Conservation (phyloP, 2,329 filamentous ascomycete species). For the Sporothrix protearum region DNA sequence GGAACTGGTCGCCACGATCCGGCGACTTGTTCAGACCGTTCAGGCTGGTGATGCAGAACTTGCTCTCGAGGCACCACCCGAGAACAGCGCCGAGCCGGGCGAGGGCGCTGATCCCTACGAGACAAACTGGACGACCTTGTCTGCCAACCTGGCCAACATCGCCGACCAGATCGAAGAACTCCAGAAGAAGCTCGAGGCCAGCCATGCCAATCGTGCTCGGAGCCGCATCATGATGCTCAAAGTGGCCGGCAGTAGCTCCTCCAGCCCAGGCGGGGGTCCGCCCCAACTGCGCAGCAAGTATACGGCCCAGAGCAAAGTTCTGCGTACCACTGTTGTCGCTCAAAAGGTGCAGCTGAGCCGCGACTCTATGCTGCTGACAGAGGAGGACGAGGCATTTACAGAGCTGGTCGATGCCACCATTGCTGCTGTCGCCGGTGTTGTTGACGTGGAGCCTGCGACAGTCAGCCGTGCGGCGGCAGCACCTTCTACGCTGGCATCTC, state of each 20-base stretch:
- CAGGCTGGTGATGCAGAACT: slow-evolving; percentile 39
- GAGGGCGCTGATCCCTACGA: background rate
- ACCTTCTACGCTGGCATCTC: slow-evolving; percentile 24
- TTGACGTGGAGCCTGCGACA: slow-evolving; percentile 40
- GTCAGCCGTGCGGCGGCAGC: background rate
- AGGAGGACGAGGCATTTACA: slow-evolving; percentile 69
- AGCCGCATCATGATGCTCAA: background rate
- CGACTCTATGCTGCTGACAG: slow-evolving; percentile 66
- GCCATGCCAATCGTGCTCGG: slow-evolving; percentile 38
- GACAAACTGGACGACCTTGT: slow-evolving; percentile 27
- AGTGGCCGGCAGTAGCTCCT: background rate
- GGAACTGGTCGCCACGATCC: slow-evolving; percentile 43
- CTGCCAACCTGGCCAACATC: slow-evolving; percentile 40
- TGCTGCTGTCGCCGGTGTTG: slow-evolving; percentile 43
- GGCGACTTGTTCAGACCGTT: slow-evolving; percentile 41
- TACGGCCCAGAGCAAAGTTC: slow-evolving; percentile 64
- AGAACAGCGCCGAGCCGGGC: slow-evolving; percentile 32
- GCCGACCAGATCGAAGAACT: slow-evolving; percentile 48
- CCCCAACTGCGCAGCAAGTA: slow-evolving; percentile 66
- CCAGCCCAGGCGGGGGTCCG: background rate
- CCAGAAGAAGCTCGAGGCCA: slow-evolving; percentile 42
- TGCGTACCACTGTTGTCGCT: slow-evolving; percentile 74
- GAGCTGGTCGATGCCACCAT: slow-evolving; percentile 57
- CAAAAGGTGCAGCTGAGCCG: slow-evolving; percentile 78
- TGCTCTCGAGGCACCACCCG: slow-evolving; percentile 37